phyloP scores from a whole-genome alignment of 2,329 filamentous ascomycete species.

The Pestalotiopsis sp. region DNA sequence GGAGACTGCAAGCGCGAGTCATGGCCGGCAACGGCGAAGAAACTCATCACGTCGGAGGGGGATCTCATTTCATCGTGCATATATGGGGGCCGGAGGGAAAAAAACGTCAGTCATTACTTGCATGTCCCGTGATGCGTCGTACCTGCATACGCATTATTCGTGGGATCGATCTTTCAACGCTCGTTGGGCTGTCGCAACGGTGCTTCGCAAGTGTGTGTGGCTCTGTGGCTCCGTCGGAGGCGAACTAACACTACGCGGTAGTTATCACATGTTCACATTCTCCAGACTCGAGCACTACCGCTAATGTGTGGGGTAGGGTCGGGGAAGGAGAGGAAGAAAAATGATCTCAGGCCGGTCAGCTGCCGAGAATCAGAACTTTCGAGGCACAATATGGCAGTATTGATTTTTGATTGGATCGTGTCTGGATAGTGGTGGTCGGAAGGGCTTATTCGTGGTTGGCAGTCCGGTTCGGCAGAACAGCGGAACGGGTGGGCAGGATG shows the following conservation, averaged over 20 bases:
- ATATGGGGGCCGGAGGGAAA: neutral
- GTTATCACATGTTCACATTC: neutral
- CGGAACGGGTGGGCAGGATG: neutral
- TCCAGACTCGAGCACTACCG: neutral
- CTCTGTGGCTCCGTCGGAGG: neutral
- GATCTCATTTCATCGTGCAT: neutral
- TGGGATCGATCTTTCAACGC: neutral
- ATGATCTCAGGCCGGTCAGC: neutral
- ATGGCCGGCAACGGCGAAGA: neutral
- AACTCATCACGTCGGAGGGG: neutral
- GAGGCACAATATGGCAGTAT: neutral
- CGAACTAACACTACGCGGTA: neutral
- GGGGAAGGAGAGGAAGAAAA: neutral
- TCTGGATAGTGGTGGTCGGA: neutral
- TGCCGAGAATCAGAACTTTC: neutral
- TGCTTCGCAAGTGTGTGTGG: neutral
- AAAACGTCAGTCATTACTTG: neutral
- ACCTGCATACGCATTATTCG: neutral
- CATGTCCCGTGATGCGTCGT: neutral
- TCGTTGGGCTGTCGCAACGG: neutral
- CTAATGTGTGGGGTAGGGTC: neutral
- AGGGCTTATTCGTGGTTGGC: neutral
- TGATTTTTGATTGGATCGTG: neutral
- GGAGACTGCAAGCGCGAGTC: neutral
- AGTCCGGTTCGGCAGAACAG: neutral